Conservation (phyloP, 139 green algal genomes). For the Dunaliella sp. region DNA sequence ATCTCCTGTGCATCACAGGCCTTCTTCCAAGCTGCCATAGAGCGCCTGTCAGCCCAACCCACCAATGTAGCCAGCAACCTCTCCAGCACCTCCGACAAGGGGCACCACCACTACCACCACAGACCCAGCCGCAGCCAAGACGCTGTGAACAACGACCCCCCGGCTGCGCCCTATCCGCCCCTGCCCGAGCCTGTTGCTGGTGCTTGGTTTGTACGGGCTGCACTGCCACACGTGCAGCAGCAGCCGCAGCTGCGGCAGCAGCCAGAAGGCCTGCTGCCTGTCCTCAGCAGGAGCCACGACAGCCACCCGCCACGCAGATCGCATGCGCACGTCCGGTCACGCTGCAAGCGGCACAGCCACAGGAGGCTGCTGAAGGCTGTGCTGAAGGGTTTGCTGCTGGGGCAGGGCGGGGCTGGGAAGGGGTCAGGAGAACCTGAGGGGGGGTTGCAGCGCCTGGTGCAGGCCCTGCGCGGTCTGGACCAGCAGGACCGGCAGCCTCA, state of each 20-base stretch:
- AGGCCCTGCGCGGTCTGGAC: background rate
- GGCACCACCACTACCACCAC: background rate
- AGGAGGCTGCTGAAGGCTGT: background rate
- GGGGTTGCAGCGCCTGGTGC: background rate
- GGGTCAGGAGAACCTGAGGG: background rate
- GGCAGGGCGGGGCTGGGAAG: background rate
- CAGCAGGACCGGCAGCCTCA: too few species aligned
- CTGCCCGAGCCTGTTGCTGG: background rate
- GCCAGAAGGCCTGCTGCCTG: background rate
- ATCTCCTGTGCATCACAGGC: too few species aligned
- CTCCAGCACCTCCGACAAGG: background rate
- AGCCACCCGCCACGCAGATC: background rate
- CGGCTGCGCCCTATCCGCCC: background rate
- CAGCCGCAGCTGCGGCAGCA: background rate
- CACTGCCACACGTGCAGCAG: background rate
- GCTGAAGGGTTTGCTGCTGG: background rate
- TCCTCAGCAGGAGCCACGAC: background rate
- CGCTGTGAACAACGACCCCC: background rate
- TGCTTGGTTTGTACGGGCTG: slow-evolving; percentile 6
- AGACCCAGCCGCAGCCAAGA: background rate
- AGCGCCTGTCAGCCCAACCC: background rate
- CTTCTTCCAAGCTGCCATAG: background rate
- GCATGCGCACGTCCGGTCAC: background rate
- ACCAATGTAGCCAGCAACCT: background rate
- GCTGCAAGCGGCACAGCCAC: background rate